Percentiles rank a stretch among this genome's conserved stretches.
Evolutionary conservation across 148 eudicot genomes (phyloP).

Genomic region (Chenopodium quinoa): DNA sequence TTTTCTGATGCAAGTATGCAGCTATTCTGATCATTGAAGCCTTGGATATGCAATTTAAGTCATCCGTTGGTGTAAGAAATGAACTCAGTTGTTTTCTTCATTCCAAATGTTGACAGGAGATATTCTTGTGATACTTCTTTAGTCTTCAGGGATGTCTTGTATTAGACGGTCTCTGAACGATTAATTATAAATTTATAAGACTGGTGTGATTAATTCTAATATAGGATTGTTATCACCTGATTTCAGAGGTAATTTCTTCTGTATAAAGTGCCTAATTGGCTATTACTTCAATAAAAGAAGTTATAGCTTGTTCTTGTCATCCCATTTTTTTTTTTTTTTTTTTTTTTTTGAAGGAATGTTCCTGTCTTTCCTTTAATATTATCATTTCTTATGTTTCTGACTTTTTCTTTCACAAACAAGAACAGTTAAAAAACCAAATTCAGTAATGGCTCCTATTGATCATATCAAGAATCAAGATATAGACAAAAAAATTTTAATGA

Average conservation of each 20-base stretch:
- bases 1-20: conserved; percentile 28
- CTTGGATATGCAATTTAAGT: neutral
- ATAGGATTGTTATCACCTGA: no score
- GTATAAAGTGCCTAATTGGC: no score
- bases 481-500: neutral
- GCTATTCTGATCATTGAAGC: neutral
- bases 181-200: no score
- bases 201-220: no score
- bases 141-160: neutral
- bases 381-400: no score
- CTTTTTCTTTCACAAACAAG: neutral
- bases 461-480: neutral
- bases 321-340: no score
- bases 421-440: neutral
- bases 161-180: no score
- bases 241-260: no score
- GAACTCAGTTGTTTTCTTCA: conserved; percentile 1
- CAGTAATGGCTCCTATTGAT: neutral
- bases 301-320: no score
- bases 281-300: no score
- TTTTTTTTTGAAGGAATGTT: no score
- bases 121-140: neutral
- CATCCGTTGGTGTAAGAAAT: neutral
- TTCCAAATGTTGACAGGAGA: neutral
- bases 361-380: no score